phyloP scores from a whole-genome alignment of 805 yeast species.

The Candida pseudoglaebosa region DNA sequence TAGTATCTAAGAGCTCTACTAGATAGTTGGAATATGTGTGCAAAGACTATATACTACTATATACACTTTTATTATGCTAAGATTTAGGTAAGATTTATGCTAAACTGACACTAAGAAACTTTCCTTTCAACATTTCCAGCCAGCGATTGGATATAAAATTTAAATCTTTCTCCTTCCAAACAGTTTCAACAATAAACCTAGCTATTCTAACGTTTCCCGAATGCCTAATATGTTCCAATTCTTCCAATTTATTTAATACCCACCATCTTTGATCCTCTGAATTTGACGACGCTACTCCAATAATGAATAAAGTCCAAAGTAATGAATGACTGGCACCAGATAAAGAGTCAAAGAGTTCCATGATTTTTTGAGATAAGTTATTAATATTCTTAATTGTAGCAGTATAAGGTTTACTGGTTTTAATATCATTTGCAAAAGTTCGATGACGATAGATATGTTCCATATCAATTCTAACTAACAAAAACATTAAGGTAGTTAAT shows the following conservation, averaged over 20 bases:
- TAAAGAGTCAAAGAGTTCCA: conserved; percentile 15
- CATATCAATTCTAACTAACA: conserved; percentile 31
- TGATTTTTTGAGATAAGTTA: conserved; percentile 16
- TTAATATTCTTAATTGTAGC: conserved; percentile 13
- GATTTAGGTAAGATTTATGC: conserved; percentile 18
- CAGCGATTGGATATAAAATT: conserved; percentile 23
- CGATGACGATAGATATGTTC: conserved; percentile 13
- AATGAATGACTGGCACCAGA: conserved; percentile 30
- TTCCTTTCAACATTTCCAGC: conserved; percentile 35
- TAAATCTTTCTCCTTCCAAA: conserved; percentile 41
- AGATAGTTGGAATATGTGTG: background rate
- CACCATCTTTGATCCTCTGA: conserved; percentile 35
- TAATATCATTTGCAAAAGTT: conserved; percentile 4
- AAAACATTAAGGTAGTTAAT: conserved; percentile 29
- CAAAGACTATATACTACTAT: too few relatives aligned
- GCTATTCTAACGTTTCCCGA: conserved; percentile 37
- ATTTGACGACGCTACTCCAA: conserved; percentile 30
- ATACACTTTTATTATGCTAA: too few relatives aligned
- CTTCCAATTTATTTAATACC: conserved; percentile 27
- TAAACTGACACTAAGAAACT: conserved; percentile 33
- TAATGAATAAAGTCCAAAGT: conserved; percentile 39
- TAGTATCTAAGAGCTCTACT: background rate
- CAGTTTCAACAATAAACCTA: conserved; percentile 25
- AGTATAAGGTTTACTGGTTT: conserved; percentile 6
- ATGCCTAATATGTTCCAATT: conserved; percentile 34